Percentiles rank a stretch among this genome's conserved stretches.
Evolutionary conservation across 2,329 filamentous ascomycete genomes (phyloP).

Genomic region (Thelonectria discophora): DNA sequence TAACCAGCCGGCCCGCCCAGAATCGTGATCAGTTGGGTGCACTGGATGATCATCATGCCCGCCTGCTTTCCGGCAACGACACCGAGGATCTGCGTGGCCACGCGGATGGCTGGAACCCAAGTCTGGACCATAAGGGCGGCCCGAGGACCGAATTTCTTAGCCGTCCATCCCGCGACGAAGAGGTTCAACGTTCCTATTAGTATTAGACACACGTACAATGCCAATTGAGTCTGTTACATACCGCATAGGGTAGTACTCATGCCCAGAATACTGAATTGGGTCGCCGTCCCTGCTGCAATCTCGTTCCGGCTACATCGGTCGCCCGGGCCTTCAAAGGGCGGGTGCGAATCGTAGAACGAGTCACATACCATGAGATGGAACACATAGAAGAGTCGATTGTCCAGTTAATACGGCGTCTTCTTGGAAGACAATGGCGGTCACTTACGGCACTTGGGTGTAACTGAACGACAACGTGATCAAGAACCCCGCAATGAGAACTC

Average conservation of each 20-base stretch:
- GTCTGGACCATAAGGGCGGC: constrained; percentile 69
- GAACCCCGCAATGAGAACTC: constrained; percentile 66
- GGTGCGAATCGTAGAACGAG: constrained; percentile 69
- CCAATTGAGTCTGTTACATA: constrained; percentile 7
- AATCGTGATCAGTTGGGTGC: constrained; percentile 72
- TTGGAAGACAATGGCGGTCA: constrained; percentile 6
- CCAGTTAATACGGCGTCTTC: constrained; percentile 8
- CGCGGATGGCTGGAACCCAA: constrained; percentile 69
- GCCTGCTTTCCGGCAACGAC: constrained; percentile 67
- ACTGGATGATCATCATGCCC: constrained; percentile 75
- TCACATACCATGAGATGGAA: constrained; percentile 79
- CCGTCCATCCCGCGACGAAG: constrained; percentile 72
- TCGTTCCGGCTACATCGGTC: constrained; percentile 68
- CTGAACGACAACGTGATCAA: constrained; percentile 63
- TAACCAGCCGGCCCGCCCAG: constrained; percentile 75
- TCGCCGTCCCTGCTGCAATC: constrained; percentile 71
- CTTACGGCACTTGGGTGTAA: constrained; percentile 60
- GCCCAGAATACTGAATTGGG: constrained; percentile 70
- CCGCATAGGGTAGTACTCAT: constrained; percentile 75
- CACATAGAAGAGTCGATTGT: constrained; percentile 63
- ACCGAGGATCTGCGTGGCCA: constrained; percentile 70
- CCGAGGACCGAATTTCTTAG: constrained; percentile 72
- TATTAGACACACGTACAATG: background rate
- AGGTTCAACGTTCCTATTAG: constrained; percentile 48
- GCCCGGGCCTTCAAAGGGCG: constrained; percentile 55